Evolutionary conservation across 768 basidiomycete genomes (phyloP).

Genomic region (Phaeolepiota aurea): DNA sequence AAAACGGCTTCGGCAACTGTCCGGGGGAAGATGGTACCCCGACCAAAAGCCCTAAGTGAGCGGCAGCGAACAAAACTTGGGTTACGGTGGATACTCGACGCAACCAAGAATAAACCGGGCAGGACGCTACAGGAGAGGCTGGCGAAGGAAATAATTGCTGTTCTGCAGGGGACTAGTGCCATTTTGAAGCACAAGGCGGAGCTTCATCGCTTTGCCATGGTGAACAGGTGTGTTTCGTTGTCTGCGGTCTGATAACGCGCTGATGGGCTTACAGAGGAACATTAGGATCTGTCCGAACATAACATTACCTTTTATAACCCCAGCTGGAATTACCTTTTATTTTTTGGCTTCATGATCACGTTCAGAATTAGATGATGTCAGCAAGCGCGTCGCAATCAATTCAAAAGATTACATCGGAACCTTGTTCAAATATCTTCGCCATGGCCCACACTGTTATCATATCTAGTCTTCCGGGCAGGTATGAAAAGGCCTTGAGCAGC

Average conservation of each 20-base stretch:
- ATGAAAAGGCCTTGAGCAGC: conserved; percentile 47
- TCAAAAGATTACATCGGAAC: too few species aligned
- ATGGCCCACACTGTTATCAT: conserved; percentile 46
- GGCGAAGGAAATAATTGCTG: conserved; percentile 69
- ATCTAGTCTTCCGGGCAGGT: conserved; percentile 40
- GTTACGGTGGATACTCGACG: conserved; percentile 63
- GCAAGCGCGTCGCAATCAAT: background rate
- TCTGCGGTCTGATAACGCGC: background rate
- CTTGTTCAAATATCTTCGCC: conserved; percentile 2
- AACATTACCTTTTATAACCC: background rate
- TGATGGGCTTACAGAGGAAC: background rate
- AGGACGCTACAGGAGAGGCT: conserved; percentile 58
- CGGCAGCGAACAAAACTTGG: conserved; percentile 69
- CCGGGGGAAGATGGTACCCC: conserved; percentile 56
- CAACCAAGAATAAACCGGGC: conserved; percentile 48
- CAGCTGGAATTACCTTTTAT: background rate
- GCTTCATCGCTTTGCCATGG: conserved; percentile 61
- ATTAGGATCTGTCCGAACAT: background rate
- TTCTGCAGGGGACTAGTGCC: conserved; percentile 54
- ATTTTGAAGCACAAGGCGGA: conserved; percentile 56
- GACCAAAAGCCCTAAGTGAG: conserved; percentile 70
- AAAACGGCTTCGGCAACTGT: conserved; percentile 47
- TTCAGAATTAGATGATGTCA: background rate
- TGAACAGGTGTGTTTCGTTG: conserved; percentile 62
- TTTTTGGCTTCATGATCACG: background rate